Conservation (phyloP, 129 eudicot genomes). For the carrot (Daucus carota) region DH1_v3.0 NC_030386.2:19335001-19335500, state of each 20-base stretch:
- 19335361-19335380: neutral
- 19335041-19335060: neutral
- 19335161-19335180: conserved; percentile 28
- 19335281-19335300: conserved; percentile 89
- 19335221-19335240: conserved; percentile 88
- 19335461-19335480: neutral
- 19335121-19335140: conserved; percentile 10
- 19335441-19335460: neutral
- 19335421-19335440: neutral
- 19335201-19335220: conserved; percentile 69
- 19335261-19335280: conserved; percentile 79
- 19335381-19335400: neutral
- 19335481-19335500: neutral
- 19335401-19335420: neutral
- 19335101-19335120: neutral
- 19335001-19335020: conserved; percentile 46
- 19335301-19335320: conserved; percentile 79
- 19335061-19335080: neutral
- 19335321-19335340: conserved; percentile 58
- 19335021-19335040: conserved; percentile 52
- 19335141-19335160: conserved; percentile 35
- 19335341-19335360: neutral
- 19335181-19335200: conserved; percentile 75
- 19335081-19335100: neutral
- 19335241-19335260: conserved; percentile 61